Base-by-base conservation (phyloP, 2,329 filamentous ascomycete species). In the Fusarium austroafricanum region DNA sequence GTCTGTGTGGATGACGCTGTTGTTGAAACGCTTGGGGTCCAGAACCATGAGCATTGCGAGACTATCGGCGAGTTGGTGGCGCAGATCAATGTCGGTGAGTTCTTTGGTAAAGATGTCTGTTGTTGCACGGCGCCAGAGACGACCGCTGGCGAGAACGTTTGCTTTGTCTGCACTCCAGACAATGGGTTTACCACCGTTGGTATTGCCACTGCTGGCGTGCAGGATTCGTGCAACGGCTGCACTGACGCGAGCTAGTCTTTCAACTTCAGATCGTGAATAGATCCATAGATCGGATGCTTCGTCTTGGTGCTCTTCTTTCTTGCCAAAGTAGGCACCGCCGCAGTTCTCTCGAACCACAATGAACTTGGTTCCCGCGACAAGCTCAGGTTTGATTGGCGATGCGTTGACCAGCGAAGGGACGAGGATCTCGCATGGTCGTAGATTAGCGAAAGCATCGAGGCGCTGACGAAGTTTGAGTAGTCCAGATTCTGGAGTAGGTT, bases 161-260 rank as follows among this genome's bases (percentile, higher is more conserved):
- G 83, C 83, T 73, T 86, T 86, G 73, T 86, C 84, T 2, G 79
- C 79, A 58, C 80, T 83, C 78, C 79, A 83, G 2, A 85, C 83
- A 3, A 78, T 72, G 2, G 81, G 79, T 10, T 77, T 76, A 10
- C 75, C 68, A 3, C 57, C 72, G 52, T 75, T 65, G 2, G 58
- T 61, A 62, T 75, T 67, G 3, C 52, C 67, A 9, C 67, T 61
- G 17, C 61, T 64, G 4, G 67, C 72, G 35, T 67, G 63, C 5
- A 79, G 60, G 15, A 79, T 76, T 0, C 76, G 70, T 0, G 84
- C 83, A 7, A 86, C 75, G 7, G 79, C 79, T 0, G 81, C 83
- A 12, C 80, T 81, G 2, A 86, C 81, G 4, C 82, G 80, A 1
- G 82, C 80, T 20, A 81, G 76, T 26, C 84, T 77, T 68, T 85